Evolutionary conservation across 768 basidiomycete species (phyloP).

Genomic region (Trametes elegans): DNA sequence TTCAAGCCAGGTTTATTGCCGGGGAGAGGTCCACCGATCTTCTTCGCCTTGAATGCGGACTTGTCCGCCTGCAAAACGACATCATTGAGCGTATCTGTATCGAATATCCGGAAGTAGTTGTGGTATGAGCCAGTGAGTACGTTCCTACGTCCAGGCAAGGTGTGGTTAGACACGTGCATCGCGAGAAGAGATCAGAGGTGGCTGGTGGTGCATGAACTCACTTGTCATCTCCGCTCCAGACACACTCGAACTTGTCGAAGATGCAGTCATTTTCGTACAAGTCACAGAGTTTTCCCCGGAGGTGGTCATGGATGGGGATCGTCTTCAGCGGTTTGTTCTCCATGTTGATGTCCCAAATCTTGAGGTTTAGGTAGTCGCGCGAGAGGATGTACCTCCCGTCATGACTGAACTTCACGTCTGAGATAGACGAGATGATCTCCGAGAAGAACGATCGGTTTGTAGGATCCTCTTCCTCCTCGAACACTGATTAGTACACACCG

Average conservation of each 20-base stretch:
- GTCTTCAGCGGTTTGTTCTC: slow-evolving; percentile 95
- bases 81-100: slow-evolving; percentile 80
- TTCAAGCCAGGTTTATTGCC: slow-evolving; percentile 66
- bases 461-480: slow-evolving; percentile 98
- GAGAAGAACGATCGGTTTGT: slow-evolving; percentile 98
- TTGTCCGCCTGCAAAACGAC: slow-evolving; percentile 98
- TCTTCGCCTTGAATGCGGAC: slow-evolving; percentile 99
- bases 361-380: slow-evolving; percentile 94
- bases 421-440: slow-evolving; percentile 99
- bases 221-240: slow-evolving; percentile 96
- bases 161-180: neutral
- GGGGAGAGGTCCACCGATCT: slow-evolving; percentile 85
- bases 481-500: slow-evolving; percentile 54
- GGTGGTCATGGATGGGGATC: slow-evolving; percentile 97
- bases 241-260: slow-evolving; percentile 99
- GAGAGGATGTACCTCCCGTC: slow-evolving; percentile 97
- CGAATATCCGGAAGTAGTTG: slow-evolving; percentile 99
- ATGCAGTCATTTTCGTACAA: slow-evolving; percentile 99
- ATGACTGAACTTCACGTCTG: slow-evolving; percentile 98
- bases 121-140: slow-evolving; percentile 99
- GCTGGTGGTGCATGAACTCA: slow-evolving; percentile 41
- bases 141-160: slow-evolving; percentile 52
- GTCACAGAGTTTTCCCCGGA: slow-evolving; percentile 96
- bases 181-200: slow-evolving; percentile 22
- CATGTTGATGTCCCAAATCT: slow-evolving; percentile 99